Evolutionary conservation across 73 alveolate genomes (phyloP).

Genomic region (Paramecium primaurelia): DNA sequence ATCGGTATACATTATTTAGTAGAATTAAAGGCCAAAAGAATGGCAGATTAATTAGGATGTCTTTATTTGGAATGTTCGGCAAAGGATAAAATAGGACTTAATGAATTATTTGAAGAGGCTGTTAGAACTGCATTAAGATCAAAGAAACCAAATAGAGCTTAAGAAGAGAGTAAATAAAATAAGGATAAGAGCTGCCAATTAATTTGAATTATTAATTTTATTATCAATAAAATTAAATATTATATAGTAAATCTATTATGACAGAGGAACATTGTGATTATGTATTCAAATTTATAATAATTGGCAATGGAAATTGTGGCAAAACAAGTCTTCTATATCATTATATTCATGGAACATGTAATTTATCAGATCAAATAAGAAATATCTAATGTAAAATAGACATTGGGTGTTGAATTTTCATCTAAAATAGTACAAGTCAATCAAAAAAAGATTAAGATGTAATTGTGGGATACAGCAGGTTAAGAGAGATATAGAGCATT

Average conservation of each 20-base stretch:
- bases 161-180: neutral
- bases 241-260: neutral
- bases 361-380: neutral
- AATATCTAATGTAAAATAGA: neutral
- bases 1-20: neutral
- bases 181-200: neutral
- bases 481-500: slow-evolving; percentile 72
- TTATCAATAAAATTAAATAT: neutral
- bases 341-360: neutral
- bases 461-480: slow-evolving; percentile 94
- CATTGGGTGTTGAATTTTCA: slow-evolving; percentile 34
- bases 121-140: neutral
- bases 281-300: neutral
- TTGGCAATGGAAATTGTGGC: neutral
- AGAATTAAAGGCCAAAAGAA: neutral
- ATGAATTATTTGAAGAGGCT: slow-evolving; percentile 16
- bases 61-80: slow-evolving; percentile 53
- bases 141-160: neutral
- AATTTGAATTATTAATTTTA: neutral
- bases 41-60: neutral
- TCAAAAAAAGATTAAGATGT: slow-evolving; percentile 59
- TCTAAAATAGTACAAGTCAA: neutral
- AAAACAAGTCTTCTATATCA: neutral
- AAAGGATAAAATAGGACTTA: slow-evolving; percentile 8
- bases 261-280: neutral